Conservation (phyloP, 1,284 basidiomycete species). For the Ustilago lituana region DNA sequence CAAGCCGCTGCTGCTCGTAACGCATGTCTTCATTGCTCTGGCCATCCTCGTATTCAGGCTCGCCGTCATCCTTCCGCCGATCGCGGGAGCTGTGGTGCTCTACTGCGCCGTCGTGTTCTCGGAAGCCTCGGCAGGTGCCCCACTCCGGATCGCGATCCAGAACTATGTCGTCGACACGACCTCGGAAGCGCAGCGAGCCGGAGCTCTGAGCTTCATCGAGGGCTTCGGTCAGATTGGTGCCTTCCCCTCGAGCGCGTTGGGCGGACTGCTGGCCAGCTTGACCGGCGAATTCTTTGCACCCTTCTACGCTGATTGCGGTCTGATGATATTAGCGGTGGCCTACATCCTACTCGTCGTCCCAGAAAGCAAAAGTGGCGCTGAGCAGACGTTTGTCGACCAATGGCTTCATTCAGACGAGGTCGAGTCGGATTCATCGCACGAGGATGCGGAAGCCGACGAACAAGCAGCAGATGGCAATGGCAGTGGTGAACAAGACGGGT, state of each 20-base stretch:
- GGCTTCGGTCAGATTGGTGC: slow-evolving; percentile 61
- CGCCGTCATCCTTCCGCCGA: slow-evolving; percentile 45
- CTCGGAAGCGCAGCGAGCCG: slow-evolving; percentile 50
- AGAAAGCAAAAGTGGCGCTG: slow-evolving; percentile 49
- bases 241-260: slow-evolving; percentile 56
- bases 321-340: slow-evolving; percentile 46
- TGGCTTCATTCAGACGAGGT: slow-evolving; percentile 41
- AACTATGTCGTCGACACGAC: slow-evolving; percentile 64
- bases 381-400: slow-evolving; percentile 52
- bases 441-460: slow-evolving; percentile 1
- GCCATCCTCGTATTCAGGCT: slow-evolving; percentile 49
- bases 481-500: slow-evolving; percentile 13
- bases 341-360: slow-evolving; percentile 57
- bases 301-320: slow-evolving; percentile 55
- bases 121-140: slow-evolving; percentile 57
- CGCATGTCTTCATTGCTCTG: slow-evolving; percentile 48
- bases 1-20: slow-evolving; percentile 53
- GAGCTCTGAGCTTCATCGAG: slow-evolving; percentile 60
- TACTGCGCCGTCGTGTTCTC: slow-evolving; percentile 50
- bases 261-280: slow-evolving; percentile 54
- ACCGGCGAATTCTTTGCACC: slow-evolving; percentile 60
- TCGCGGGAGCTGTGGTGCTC: slow-evolving; percentile 48
- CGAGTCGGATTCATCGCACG: slow-evolving; percentile 23
- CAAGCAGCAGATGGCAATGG: background rate
- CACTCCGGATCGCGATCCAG: slow-evolving; percentile 57